phyloP scores from a whole-genome alignment of 345 rosid genomes.

The Dipteronia sinensis region DNA sequence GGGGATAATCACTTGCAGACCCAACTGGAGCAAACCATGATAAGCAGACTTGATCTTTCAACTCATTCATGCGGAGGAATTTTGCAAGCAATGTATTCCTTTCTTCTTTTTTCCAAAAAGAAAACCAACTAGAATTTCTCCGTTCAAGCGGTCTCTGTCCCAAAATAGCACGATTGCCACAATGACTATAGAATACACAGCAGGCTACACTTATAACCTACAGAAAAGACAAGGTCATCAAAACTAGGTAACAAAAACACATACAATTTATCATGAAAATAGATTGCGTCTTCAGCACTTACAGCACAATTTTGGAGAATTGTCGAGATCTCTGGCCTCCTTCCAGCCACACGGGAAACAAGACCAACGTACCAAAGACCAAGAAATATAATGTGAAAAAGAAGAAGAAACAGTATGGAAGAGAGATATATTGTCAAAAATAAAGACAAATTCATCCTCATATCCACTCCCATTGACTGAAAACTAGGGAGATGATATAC shows the following conservation, averaged over 20 bases:
- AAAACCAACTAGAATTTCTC: constrained; percentile 67
- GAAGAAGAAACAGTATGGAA: constrained; percentile 86
- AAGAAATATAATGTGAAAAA: constrained; percentile 87
- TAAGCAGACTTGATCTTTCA: constrained; percentile 92
- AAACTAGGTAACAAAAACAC: constrained; percentile 1
- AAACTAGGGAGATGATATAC: constrained; percentile 98
- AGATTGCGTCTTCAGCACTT: constrained; percentile 38
- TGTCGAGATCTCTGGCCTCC: constrained; percentile 87
- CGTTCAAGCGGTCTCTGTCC: constrained; percentile 54
- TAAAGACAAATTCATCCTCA: constrained; percentile 99
- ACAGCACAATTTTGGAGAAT: constrained; percentile 95
- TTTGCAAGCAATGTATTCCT: constrained; percentile 72
- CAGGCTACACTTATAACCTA: constrained; percentile 98
- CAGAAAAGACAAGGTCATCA: constrained; percentile 18
- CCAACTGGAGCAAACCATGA: constrained; percentile 99
- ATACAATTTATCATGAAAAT: background rate
- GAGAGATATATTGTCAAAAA: constrained; percentile 83
- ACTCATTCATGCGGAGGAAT: constrained; percentile 75
- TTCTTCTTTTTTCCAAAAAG: constrained; percentile 68
- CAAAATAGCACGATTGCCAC: constrained; percentile 90
- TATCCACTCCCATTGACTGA: constrained; percentile 98
- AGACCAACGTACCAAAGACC: constrained; percentile 94
- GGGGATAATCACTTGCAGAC: constrained; percentile 97
- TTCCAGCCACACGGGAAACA: constrained; percentile 93
- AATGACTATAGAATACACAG: constrained; percentile 97